Percentiles rank a stretch among this genome's conserved stretches.
Evolutionary conservation across 73 alveolate species (phyloP).

Genomic region (Symbiodinium natans): DNA sequence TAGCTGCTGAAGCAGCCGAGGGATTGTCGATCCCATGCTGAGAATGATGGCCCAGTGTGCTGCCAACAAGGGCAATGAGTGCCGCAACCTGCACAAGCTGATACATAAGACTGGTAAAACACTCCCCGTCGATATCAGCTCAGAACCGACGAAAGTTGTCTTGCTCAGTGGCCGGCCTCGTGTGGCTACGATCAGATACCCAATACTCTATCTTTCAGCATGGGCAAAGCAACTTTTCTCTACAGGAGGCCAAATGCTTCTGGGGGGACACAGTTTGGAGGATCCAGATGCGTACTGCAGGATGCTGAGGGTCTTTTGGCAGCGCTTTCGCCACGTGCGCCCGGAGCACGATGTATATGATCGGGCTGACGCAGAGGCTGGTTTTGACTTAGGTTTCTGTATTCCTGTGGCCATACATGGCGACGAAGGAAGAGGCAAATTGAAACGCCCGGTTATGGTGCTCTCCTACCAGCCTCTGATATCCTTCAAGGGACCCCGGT

Average conservation of each 20-base stretch:
- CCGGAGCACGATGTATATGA: background rate
- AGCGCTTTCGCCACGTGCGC: background rate
- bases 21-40: background rate
- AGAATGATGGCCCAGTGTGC: background rate
- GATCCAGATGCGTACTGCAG: too few species aligned
- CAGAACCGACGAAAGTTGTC: background rate
- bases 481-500: background rate
- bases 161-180: background rate
- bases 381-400: background rate
- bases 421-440: conserved; percentile 46
- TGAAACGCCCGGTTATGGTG: conserved; percentile 15
- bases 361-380: background rate
- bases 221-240: background rate
- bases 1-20: too few species aligned
- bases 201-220: background rate
- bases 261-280: conserved; percentile 10
- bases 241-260: background rate
- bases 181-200: background rate
- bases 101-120: background rate
- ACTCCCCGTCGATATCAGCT: background rate
- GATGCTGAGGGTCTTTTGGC: background rate
- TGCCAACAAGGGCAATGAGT: background rate
- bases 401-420: conserved; percentile 18
- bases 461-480: background rate
- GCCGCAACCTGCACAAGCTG: conserved; percentile 9